A percentile compares a stretch with the other conserved stretches of the same genome.
These are phyloP conservation scores for Cyberlindnera sargentensis DNA, from an alignment of 805 yeast genomes.

Conservation along the genomic window DNA sequence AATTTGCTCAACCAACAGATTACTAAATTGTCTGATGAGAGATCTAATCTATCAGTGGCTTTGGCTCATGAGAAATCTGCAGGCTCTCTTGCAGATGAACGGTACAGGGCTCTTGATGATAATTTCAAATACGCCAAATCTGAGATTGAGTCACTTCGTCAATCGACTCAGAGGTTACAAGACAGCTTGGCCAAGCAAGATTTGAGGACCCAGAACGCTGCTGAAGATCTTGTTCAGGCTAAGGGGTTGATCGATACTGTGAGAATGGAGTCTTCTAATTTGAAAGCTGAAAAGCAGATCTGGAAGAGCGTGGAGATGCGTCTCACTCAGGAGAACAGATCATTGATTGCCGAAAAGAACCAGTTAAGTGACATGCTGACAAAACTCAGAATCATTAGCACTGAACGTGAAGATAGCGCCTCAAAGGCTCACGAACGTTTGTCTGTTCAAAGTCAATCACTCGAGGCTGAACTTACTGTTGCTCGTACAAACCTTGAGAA, in stretches of 20 bases:
- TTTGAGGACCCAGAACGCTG: constrained; percentile 35
- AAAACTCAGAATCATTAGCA: constrained; percentile 53
- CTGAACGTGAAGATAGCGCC: constrained; percentile 51
- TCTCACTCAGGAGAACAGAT: constrained; percentile 44
- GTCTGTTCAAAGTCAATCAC: constrained; percentile 39
- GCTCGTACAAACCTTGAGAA: constrained; percentile 41
- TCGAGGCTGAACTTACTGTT: constrained; percentile 39
- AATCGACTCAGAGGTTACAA: constrained; percentile 34
- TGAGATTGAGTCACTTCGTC: constrained; percentile 40
- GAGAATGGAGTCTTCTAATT: constrained; percentile 38
- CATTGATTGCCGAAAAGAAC: constrained; percentile 50
- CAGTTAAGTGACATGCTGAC: constrained; percentile 49
- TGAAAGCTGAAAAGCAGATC: constrained; percentile 48
- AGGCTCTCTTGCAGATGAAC: constrained; percentile 45
- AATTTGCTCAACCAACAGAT: constrained; percentile 44
- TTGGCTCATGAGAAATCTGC: constrained; percentile 51
- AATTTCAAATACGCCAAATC: constrained; percentile 32
- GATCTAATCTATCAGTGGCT: constrained; percentile 40
- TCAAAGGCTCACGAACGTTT: constrained; percentile 44
- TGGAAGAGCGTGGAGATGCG: constrained; percentile 43
- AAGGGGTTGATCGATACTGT: constrained; percentile 39
- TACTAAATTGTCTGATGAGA: constrained; percentile 30
- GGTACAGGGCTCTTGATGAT: constrained; percentile 35
- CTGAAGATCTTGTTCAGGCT: constrained; percentile 49
- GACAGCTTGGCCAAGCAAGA: constrained; percentile 41